Evolutionary conservation across 2,329 filamentous ascomycete species (phyloP), one percentile per base, ranked within the genome.

Genomic region (Fusarium sp.): DNA sequence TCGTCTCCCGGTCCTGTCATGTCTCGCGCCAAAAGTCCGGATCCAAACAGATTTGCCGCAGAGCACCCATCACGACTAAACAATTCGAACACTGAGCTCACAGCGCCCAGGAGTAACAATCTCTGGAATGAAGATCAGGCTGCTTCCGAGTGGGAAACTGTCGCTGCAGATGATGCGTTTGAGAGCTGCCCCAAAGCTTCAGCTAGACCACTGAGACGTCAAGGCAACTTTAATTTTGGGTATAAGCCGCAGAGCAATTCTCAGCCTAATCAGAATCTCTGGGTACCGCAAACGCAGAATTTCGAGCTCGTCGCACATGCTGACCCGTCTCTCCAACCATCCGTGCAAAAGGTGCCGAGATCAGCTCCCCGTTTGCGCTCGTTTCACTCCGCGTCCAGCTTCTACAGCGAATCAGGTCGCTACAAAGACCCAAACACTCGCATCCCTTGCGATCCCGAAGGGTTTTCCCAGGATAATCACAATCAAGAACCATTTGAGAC

Each of bases 61-160:
- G 65, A 69, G 38, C 63, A 49, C 18, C 66, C 65, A 10, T 69
- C 70, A 4, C 66, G 46, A 21, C 31, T 42, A 11, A 42, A 21
- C 26, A 43, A 29, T 29, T 21, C 33, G 11, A 33, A 26, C 3
- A 48, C 15, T n/a, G 44, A 31, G 4, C 12, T 47, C 5, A 15
- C 42, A 38, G 42, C 21, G 9, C 28, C 41, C 2, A 46, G 63
- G 15, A 24, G 35, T 12, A 59, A 57, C 23, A 55, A 47, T 7
- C 48, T 57, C 2, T 54, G 52, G 4, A 63, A 63, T 21, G 60
- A 70, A 18, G 73, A 76, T 20, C 67, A 67, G 35, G 61, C 66
- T 7, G 50, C 52, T 47, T 78, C 77, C 4, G 75, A 77, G 23
- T 78, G 76, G 76, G 77, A 78, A 48, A 77, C 76, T 1, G 63